Percentiles rank a stretch among this genome's conserved stretches.
Evolutionary conservation across 495 filamentous ascomycete species (phyloP).

Genomic region (Penicillium samsonianum): DNA sequence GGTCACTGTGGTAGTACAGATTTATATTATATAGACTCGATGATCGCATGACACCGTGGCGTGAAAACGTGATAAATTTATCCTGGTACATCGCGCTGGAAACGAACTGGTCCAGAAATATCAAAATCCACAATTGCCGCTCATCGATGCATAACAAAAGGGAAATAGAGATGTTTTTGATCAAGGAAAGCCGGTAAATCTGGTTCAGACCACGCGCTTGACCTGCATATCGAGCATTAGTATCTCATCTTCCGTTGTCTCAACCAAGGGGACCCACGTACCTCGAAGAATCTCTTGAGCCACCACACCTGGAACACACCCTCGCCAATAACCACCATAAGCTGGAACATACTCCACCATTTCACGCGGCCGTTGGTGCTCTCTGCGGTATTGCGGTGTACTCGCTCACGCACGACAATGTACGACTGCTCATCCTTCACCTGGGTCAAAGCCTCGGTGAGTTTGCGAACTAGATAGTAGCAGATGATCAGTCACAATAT

Average conservation of each 20-base stretch:
- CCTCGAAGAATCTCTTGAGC: constrained; percentile 98
- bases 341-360: constrained; percentile 99
- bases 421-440: constrained; percentile 98
- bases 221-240: constrained; percentile 28
- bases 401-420: constrained; percentile 91
- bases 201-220: constrained; percentile 46
- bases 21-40: constrained; percentile 27
- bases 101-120: constrained; percentile 2
- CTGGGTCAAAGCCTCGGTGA: constrained; percentile 83
- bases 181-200: constrained; percentile 10
- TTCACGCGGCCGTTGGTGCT: constrained; percentile 97
- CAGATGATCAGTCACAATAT: constrained; percentile 16
- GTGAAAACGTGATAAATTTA: constrained; percentile 18
- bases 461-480: constrained; percentile 64
- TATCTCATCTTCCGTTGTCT: not conserved
- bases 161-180: constrained; percentile 13
- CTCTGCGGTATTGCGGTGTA: constrained; percentile 96
- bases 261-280: constrained; percentile 33
- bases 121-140: constrained; percentile 9
- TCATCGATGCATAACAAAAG: constrained; percentile 15
- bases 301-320: constrained; percentile 99
- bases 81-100: constrained; percentile 15
- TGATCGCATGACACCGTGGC: constrained; percentile 30
- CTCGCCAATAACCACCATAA: constrained; percentile 85
- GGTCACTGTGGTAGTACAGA: constrained; percentile 23